Evolutionary conservation across 257 asterid species (phyloP), one percentile per base, ranked within the genome.

Genomic region (Solanum chiquidenum): DNA sequence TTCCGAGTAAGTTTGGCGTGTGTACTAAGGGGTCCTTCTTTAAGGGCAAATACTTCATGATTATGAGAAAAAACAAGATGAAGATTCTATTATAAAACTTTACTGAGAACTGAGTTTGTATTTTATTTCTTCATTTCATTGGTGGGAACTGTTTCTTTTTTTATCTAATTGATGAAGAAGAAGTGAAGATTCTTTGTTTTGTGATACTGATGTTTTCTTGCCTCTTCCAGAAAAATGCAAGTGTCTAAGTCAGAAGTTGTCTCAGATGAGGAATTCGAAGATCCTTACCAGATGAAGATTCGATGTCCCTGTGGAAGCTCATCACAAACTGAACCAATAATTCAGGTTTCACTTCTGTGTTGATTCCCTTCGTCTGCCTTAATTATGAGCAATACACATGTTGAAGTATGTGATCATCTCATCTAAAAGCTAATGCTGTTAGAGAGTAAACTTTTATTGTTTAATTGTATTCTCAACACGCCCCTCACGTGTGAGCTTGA

Each of bases 221-320:
- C 34, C 64, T 68, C 86, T 88, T 89, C 84, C 93, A 97, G 99
- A 87, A 96, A 95, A 92, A 94, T 97, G 97, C 95, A 93, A 93
- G 94, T 86, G 83, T 89, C 94, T 75, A 94, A 91, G 88, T 93
- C 96, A 62, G 93, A 90, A 91, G 94, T 91, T 87, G 89, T 92
- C 85, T 93, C 98, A 31, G 97, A 97, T 89, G 98, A 95, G 89
- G 98, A 96, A 90, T 74, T 49, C 69, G 95, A 91, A 90, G 97
- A 92, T 66, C 88, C 97, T 79, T 84, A 91, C 90, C 94, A 91
- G 86, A 85, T 83, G 89, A 96, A 93, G 92, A 93, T 94, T 68
- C 99, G 96, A 60, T 97, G 98, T 89, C 91, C 94, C 40, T 97
- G 99, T 89, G 98, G 98, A 90, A 96, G 93, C 89, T 87, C 95